Evolutionary conservation across 148 eudicot genomes (phyloP).

Genomic region (Vaccinium vitisidaea): DNA sequence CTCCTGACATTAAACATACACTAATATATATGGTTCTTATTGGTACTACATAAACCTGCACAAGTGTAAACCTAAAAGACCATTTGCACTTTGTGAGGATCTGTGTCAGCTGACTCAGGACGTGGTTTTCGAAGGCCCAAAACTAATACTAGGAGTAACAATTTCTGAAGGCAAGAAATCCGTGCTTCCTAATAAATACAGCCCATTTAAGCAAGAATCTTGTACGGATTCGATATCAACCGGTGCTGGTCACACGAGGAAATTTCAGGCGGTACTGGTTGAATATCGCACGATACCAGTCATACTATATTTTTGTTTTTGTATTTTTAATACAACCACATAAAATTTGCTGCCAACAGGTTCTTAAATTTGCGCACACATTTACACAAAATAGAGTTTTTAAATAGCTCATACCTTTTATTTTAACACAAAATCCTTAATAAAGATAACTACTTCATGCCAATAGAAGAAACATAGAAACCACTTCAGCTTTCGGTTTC

Average conservation of each 20-base stretch:
- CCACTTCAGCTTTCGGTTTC: neutral
- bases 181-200: neutral
- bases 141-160: neutral
- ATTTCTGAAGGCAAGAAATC: neutral
- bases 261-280: too few relatives aligned
- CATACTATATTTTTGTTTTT: too few relatives aligned
- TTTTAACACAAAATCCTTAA: neutral
- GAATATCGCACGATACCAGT: too few relatives aligned
- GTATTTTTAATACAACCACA: too few relatives aligned
- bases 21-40: neutral
- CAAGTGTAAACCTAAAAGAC: neutral
- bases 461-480: neutral
- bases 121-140: neutral
- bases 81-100: neutral
- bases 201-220: too few relatives aligned
- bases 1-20: neutral
- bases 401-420: neutral
- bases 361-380: neutral
- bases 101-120: neutral
- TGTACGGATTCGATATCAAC: too few relatives aligned
- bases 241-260: too few relatives aligned
- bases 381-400: neutral
- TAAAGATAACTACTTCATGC: neutral
- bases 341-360: neutral
- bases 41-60: neutral